Base-by-base conservation (phyloP, 495 filamentous ascomycete genomes). In the Penicillium argentinense region DNA sequence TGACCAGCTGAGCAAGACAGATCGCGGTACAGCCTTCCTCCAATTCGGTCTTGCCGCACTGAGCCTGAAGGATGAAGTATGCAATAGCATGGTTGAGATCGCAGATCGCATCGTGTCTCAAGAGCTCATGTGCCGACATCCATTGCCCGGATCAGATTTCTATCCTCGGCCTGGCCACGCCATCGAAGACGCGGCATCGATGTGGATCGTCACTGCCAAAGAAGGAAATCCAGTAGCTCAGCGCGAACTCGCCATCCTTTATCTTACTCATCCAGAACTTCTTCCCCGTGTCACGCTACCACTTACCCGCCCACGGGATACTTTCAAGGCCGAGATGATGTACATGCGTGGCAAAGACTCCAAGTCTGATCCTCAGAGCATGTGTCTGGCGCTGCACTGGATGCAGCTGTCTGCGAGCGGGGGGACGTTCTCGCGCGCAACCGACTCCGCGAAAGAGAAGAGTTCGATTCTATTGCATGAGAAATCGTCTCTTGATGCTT, bases 321-420 rank as follows among this genome's bases (percentile, higher is more conserved):
- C 91, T 0, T 98, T 97, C 72, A 92, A 91, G 68, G 84, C 86
- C 40, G 84, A 91, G 54, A 82, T 91, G 68, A 88, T 92, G 78
- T 86, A 89, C 45, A 65, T 63, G 9, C 67, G 69, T 23, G 69
- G 67, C 9, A 68, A 72, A 27, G 69, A 73, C 44, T 82, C 84
- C 36, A 77, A 77, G 47, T 76, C 77, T 33, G 91, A 98, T 60
- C 90, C 93, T 13, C 83, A 86, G 37, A 89, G 89, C 8, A 96
- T 98, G 87, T 96, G 92, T 59, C 77, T 97, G 42, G 92, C 95
- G 3, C 86, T 96, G 59, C 93, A 98, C 71, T 98, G 93, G 93
- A 97, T 97, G 93, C 90, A 91, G 72, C 72, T 91, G 50, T 90
- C 88, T 29, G 86, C 88, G 46, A 80, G 74, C 41, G 91, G 92